These are phyloP conservation scores for Hanseniaspora vineae DNA, from an alignment of 805 yeast genomes.

Conservation along the genomic window DNA sequence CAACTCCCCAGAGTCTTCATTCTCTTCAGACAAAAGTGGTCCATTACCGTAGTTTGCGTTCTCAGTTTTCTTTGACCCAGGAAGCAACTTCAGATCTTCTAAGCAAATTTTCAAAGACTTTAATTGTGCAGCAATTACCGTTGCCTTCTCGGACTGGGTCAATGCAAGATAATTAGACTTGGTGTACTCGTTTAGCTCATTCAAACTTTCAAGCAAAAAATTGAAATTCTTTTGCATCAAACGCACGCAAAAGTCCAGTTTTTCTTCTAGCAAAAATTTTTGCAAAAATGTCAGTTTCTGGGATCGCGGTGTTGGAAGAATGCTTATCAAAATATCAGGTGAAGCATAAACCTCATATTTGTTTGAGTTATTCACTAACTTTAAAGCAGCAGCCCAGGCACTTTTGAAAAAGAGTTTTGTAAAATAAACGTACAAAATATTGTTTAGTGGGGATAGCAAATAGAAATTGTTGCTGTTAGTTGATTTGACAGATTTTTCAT, in stretches of 20 bases:
- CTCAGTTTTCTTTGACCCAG: too few relatives aligned
- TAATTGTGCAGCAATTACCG: conserved; percentile 41
- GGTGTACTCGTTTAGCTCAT: conserved; percentile 22
- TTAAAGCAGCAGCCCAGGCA: conserved; percentile 27
- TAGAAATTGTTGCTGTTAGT: conserved; percentile 23
- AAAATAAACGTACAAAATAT: conserved; percentile 43
- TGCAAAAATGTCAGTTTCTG: conserved; percentile 30
- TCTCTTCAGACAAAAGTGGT: conserved; percentile 3
- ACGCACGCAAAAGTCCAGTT: conserved; percentile 22
- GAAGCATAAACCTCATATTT: conserved; percentile 16
- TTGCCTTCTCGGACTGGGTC: conserved; percentile 38
- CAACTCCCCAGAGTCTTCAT: conserved; percentile 25
- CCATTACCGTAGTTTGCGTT: conserved; percentile 12
- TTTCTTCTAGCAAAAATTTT: conserved; percentile 20
- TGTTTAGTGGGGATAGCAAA: conserved; percentile 46
- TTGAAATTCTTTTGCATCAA: conserved; percentile 26
- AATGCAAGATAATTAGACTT: conserved; percentile 39
- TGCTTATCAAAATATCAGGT: conserved; percentile 36
- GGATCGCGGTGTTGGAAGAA: conserved; percentile 36
- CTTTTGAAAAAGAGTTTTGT: conserved; percentile 32
- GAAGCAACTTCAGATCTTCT: conserved; percentile 26
- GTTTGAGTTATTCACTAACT: conserved; percentile 11
- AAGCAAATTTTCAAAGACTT: conserved; percentile 37
- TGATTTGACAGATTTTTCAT: conserved; percentile 17
- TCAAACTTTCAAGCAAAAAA: conserved; percentile 28